Evolutionary conservation across 2,329 filamentous ascomycete species (phyloP).

Genomic region (Chrysosporium queenslandicum): DNA sequence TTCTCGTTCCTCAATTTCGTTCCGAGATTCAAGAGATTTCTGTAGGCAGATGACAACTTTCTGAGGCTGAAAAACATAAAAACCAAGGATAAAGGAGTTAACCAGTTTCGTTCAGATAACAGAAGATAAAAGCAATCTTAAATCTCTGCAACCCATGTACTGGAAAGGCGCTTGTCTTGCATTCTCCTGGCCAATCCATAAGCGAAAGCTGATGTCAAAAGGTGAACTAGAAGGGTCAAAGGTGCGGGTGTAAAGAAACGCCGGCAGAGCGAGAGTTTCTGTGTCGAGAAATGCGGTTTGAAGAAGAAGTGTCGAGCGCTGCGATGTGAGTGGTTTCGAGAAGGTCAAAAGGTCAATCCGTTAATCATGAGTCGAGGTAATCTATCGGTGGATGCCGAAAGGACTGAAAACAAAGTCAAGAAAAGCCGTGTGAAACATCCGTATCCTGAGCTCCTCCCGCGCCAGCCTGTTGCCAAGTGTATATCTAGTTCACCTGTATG

Average conservation of each 20-base stretch:
- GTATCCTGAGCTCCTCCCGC: conserved; percentile 10
- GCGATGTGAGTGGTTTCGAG: not conserved
- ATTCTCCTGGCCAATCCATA: not conserved
- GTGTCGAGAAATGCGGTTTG: not conserved
- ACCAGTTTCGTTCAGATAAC: not conserved
- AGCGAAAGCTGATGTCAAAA: not conserved
- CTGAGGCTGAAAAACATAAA: not conserved
- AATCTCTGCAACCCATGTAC: not conserved
- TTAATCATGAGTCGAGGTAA: conserved; percentile 10
- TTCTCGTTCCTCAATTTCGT: conserved; percentile 7
- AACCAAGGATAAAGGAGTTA: not conserved
- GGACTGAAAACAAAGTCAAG: conserved; percentile 7
- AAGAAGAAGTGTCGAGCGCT: not conserved
- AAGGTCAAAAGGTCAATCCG: conserved; percentile 8
- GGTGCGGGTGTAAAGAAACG: not conserved
- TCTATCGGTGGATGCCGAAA: conserved; percentile 8
- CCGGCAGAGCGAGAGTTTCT: not conserved
- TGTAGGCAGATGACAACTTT: not conserved
- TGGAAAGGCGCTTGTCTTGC: not conserved
- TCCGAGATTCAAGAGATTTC: conserved; percentile 1
- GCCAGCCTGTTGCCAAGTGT: conserved; percentile 12
- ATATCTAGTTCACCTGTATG: conserved; percentile 14
- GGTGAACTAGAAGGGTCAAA: not conserved
- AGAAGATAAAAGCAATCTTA: not conserved
- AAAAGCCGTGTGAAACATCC: conserved; percentile 7